Conservation (phyloP, 1,284 basidiomycete species). For the Uromyces viciae-fabae region DNA sequence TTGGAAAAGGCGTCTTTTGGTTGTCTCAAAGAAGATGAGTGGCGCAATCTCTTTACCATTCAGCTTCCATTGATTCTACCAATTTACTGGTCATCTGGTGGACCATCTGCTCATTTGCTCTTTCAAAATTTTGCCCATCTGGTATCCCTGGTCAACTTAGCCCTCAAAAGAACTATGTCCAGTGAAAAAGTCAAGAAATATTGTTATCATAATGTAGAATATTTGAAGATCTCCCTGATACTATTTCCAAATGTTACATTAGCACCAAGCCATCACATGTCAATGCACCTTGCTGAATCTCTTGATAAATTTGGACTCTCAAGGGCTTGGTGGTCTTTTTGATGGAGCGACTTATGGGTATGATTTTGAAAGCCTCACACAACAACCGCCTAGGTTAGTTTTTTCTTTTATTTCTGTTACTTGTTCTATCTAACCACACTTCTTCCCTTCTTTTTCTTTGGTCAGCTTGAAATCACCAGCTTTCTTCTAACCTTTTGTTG, state of each 20-base stretch:
- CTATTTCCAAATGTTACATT: neutral
- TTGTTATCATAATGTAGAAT: neutral
- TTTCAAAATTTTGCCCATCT: constrained; percentile 22
- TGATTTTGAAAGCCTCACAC: neutral
- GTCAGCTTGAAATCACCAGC: neutral
- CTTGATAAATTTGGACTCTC: constrained; percentile 7
- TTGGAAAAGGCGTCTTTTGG: constrained; percentile 39
- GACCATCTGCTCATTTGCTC: neutral
- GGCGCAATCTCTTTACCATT: constrained; percentile 33
- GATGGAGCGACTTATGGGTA: constrained; percentile 2
- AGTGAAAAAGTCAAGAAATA: neutral
- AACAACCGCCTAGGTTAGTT: constrained; percentile 8
- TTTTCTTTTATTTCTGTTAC: neutral
- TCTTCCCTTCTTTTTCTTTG: neutral
- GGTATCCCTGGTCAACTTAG: neutral
- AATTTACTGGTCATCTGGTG: neutral
- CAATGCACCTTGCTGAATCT: constrained; percentile 11
- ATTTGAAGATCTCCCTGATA: neutral
- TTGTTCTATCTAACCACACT: neutral
- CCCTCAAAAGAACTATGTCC: constrained; percentile 5
- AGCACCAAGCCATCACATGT: constrained; percentile 7
- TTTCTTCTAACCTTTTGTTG: neutral
- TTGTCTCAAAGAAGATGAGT: constrained; percentile 46
- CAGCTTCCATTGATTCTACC: constrained; percentile 31
- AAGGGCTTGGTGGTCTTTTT: constrained; percentile 10